These are phyloP conservation scores for Coemansia sp. DNA, from an alignment of 192 early-diverging fungal genomes.

Conservation along the genomic window DNA sequence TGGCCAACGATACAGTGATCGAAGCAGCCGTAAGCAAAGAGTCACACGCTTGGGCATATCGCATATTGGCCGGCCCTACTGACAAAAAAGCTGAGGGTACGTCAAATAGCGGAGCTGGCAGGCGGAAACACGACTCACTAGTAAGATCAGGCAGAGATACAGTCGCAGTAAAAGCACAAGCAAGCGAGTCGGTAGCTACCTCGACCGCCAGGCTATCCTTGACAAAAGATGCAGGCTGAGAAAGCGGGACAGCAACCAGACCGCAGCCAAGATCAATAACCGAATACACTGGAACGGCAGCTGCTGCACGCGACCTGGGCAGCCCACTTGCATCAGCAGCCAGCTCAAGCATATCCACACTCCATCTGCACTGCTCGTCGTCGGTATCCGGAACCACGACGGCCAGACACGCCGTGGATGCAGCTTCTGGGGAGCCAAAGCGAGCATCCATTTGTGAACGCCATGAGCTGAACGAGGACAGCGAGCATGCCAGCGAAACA, in stretches of 20 bases:
- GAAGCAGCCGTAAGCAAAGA: background rate
- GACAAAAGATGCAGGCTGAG: background rate
- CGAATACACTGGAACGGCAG: background rate
- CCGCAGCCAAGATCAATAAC: background rate
- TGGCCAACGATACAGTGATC: background rate
- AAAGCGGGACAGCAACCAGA: background rate
- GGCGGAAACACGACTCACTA: background rate
- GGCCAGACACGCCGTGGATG: background rate
- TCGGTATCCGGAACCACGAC: background rate
- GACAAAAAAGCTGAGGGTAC: background rate
- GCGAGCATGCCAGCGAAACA: constrained; percentile 5
- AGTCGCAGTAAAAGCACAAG: background rate
- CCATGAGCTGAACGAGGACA: constrained; percentile 14
- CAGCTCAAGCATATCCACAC: background rate
- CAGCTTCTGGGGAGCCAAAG: background rate
- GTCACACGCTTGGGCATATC: background rate
- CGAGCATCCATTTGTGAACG: constrained; percentile 1
- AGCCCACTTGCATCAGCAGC: background rate
- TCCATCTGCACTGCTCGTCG: background rate
- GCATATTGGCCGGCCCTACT: too few species aligned
- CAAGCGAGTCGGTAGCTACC: background rate
- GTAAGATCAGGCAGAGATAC: background rate
- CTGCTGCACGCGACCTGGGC: too few species aligned
- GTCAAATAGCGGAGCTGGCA: background rate
- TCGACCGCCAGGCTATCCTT: background rate